Conservation (phyloP, 2,329 filamentous ascomycete species). For the Fusarium nelsonii region DNA sequence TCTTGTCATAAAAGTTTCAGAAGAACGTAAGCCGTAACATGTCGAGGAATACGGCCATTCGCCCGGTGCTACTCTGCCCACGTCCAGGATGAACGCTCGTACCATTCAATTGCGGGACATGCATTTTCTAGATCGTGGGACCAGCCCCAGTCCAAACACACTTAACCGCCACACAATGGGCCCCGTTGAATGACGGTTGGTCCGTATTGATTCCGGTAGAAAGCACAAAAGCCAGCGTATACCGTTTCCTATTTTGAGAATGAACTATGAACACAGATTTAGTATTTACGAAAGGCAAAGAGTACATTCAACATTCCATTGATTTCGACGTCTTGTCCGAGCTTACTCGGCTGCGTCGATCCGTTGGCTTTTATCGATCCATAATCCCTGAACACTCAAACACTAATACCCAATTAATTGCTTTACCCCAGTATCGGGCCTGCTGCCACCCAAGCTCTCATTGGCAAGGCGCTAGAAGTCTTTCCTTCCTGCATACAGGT, state of each 20-base stretch:
- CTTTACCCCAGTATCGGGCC: constrained; percentile 33
- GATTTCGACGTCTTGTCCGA: constrained; percentile 7
- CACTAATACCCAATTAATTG: constrained; percentile 26
- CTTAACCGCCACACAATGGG: constrained; percentile 43
- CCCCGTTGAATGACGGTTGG: constrained; percentile 44
- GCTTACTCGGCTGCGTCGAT: constrained; percentile 4
- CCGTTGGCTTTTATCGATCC: constrained; percentile 8
- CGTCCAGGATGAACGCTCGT: constrained; percentile 9
- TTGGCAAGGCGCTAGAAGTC: constrained; percentile 29
- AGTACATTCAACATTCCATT: background rate
- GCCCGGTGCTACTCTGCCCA: constrained; percentile 19
- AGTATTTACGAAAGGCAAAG: constrained; percentile 6
- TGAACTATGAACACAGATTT: background rate
- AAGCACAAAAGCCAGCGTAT: background rate
- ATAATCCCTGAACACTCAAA: constrained; percentile 21
- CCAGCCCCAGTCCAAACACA: constrained; percentile 21
- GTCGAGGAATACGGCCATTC: constrained; percentile 20
- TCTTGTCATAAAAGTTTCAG: constrained; percentile 12
- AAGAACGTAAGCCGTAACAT: constrained; percentile 15
- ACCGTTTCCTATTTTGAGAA: constrained; percentile 1
- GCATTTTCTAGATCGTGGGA: constrained; percentile 22
- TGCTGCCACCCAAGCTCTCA: constrained; percentile 19
- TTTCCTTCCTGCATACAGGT: constrained; percentile 6
- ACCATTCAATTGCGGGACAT: constrained; percentile 20
- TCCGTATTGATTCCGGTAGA: constrained; percentile 24